Evolutionary conservation across 441 rosid genomes (phyloP).

Genomic region (Geranium incanum): DNA sequence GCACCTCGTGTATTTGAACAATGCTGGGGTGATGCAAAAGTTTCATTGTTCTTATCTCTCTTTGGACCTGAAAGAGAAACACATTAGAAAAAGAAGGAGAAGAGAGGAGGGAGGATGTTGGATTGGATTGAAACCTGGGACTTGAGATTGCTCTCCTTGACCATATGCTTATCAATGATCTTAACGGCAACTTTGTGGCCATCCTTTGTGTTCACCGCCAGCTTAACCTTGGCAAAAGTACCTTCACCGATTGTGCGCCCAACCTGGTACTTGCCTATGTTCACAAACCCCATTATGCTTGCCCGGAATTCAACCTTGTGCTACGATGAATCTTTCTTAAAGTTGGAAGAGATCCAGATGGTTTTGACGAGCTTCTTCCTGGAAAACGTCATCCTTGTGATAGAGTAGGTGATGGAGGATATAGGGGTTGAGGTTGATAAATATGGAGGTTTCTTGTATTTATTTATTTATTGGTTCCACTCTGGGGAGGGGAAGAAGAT

Average conservation of each 20-base stretch:
- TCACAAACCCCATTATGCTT: background rate
- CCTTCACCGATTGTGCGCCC: background rate
- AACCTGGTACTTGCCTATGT: background rate
- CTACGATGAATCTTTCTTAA: background rate
- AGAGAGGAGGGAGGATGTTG: no score
- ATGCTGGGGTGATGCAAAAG: conserved; percentile 75
- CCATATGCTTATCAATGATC: background rate
- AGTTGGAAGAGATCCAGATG: background rate
- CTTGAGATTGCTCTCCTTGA: background rate
- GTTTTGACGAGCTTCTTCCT: background rate
- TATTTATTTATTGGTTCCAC: no score
- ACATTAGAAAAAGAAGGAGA: no score
- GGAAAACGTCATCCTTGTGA: background rate
- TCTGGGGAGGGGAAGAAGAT: background rate
- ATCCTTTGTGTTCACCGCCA: background rate
- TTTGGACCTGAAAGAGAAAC: conserved; percentile 40
- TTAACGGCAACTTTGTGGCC: background rate
- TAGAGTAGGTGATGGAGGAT: background rate
- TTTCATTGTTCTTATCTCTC: conserved; percentile 86
- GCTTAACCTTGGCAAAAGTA: background rate
- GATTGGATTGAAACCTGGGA: background rate
- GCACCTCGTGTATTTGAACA: conserved; percentile 75
- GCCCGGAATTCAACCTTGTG: background rate
- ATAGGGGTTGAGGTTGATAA: background rate
- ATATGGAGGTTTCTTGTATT: no score